phyloP scores from a whole-genome alignment of 2,329 filamentous ascomycete species.

The Geoglossum cookeanum region DNA sequence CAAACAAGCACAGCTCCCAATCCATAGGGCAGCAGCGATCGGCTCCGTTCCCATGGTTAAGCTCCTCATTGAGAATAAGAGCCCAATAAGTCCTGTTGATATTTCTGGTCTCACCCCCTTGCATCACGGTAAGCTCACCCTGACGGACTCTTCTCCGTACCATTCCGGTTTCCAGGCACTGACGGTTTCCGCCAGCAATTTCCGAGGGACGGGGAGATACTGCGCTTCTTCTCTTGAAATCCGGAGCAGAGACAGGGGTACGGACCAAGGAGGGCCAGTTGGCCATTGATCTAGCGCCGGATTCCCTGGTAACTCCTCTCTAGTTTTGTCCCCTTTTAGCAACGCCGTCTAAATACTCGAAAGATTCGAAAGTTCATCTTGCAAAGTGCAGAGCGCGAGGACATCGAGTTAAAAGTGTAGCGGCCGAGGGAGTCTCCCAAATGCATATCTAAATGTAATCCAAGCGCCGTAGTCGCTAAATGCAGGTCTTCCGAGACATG shows the following conservation, averaged over 20 bases:
- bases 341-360: not conserved
- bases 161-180: not conserved
- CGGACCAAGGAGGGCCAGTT: slow-evolving; percentile 50
- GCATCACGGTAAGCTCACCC: slow-evolving; percentile 47
- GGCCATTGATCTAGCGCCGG: slow-evolving; percentile 68
- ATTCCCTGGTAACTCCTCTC: slow-evolving; percentile 44
- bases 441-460: not conserved
- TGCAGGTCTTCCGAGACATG: not conserved
- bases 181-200: slow-evolving; percentile 12
- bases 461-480: slow-evolving; percentile 1
- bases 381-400: slow-evolving; percentile 64
- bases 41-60: slow-evolving; percentile 78
- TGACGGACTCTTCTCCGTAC: not conserved
- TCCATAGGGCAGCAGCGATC: slow-evolving; percentile 80
- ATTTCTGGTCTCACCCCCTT: slow-evolving; percentile 68
- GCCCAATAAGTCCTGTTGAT: slow-evolving; percentile 71
- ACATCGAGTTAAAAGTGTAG: slow-evolving; percentile 38
- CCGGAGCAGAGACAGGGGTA: slow-evolving; percentile 66
- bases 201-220: slow-evolving; percentile 51
- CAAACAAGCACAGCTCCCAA: slow-evolving; percentile 67
- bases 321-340: not conserved
- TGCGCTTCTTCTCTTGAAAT: slow-evolving; percentile 63
- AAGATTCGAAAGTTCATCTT: slow-evolving; percentile 61
- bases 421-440: not conserved
- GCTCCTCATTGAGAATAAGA: slow-evolving; percentile 55